Percentiles rank a stretch among this genome's conserved stretches.
phyloP scores from a whole-genome alignment of 306 rosid genomes.

The Rosa rugosa region DNA sequence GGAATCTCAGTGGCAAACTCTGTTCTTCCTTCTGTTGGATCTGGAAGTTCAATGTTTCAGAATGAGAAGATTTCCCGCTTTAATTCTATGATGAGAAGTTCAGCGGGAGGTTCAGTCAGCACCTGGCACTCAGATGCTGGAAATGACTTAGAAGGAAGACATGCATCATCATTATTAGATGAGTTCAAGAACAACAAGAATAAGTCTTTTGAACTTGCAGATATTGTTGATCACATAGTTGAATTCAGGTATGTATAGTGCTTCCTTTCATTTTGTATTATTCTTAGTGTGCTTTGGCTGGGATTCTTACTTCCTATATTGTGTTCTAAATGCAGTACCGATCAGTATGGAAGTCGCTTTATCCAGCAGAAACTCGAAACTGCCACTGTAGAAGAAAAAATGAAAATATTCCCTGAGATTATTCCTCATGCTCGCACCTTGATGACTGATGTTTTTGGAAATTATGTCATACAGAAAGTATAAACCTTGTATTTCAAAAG shows the following conservation, averaged over 20 bases:
- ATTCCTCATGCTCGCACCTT: slow-evolving; percentile 80
- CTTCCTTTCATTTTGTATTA: slow-evolving; percentile 15
- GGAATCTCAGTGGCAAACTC: slow-evolving; percentile 57
- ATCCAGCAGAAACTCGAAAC: slow-evolving; percentile 96
- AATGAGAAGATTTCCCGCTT: slow-evolving; percentile 49
- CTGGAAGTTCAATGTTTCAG: slow-evolving; percentile 60
- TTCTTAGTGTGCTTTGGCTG: slow-evolving; percentile 23
- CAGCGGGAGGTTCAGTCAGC: slow-evolving; percentile 62
- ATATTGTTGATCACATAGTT: slow-evolving; percentile 72
- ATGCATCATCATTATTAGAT: slow-evolving; percentile 70
- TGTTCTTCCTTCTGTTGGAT: slow-evolving; percentile 56
- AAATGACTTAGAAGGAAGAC: slow-evolving; percentile 56
- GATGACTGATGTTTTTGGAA: slow-evolving; percentile 97
- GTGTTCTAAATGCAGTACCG: slow-evolving; percentile 64
- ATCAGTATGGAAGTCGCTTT: slow-evolving; percentile 98
- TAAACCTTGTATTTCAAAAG: slow-evolving; percentile 23
- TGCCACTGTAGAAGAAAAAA: slow-evolving; percentile 74
- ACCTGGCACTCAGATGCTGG: slow-evolving; percentile 61
- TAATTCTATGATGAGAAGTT: slow-evolving; percentile 64
- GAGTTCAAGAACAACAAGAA: slow-evolving; percentile 91
- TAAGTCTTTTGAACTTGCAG: slow-evolving; percentile 83
- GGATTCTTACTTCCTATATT: slow-evolving; percentile 26
- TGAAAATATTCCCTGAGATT: slow-evolving; percentile 81
- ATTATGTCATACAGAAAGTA: slow-evolving; percentile 98
- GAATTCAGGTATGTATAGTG: slow-evolving; percentile 70